phyloP scores from a whole-genome alignment of 768 basidiomycete genomes.

The Podaxis sp. region DNA sequence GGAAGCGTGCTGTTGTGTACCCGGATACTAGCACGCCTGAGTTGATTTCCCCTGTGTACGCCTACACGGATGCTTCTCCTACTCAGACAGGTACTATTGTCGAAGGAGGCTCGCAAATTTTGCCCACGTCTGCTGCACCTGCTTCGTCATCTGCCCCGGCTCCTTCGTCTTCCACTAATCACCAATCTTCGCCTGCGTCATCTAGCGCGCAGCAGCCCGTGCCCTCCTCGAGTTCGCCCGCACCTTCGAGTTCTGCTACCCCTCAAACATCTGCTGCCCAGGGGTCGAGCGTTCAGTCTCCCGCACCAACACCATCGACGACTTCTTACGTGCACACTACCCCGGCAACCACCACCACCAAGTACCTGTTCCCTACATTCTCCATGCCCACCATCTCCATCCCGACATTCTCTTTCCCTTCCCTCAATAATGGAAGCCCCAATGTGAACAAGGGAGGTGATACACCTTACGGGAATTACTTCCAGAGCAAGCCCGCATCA shows the following conservation, averaged over 20 bases:
- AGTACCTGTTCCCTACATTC: constrained; percentile 11
- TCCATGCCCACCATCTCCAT: constrained; percentile 16
- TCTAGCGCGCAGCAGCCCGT: not conserved
- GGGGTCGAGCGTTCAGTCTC: not conserved
- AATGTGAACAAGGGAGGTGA: not conserved
- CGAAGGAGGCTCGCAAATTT: constrained; percentile 6
- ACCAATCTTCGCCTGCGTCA: not conserved
- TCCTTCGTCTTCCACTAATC: not conserved
- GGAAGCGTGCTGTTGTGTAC: constrained; percentile 30
- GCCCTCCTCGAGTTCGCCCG: not conserved
- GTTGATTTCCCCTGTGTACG: constrained; percentile 42
- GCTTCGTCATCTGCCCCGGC: not conserved
- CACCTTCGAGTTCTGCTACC: not conserved
- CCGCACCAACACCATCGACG: not conserved
- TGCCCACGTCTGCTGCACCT: constrained; percentile 12
- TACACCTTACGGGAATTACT: not conserved
- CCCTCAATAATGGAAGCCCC: not conserved
- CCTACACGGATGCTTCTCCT: constrained; percentile 41
- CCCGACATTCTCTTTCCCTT: constrained; percentile 10
- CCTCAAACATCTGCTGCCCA: not conserved
- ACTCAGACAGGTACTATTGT: constrained; percentile 33
- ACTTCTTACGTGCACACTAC: constrained; percentile 8
- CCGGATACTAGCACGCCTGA: constrained; percentile 35
- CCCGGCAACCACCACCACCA: constrained; percentile 12
- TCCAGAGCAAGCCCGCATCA: not conserved